Evolutionary conservation across 345 rosid genomes (phyloP).

Genomic region (Abelmoschus esculentus): DNA sequence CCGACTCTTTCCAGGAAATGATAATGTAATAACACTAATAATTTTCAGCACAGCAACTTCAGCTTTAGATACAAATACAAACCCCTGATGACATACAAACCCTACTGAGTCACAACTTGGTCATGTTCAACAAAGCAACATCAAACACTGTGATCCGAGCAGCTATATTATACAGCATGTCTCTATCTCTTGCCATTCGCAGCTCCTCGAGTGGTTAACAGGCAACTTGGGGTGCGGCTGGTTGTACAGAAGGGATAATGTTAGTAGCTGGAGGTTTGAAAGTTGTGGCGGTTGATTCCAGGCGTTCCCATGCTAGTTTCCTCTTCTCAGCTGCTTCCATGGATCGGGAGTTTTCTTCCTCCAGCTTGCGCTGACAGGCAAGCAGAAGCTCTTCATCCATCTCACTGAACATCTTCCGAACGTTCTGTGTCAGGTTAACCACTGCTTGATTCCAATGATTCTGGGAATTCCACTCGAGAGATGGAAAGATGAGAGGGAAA

Average conservation of each 20-base stretch:
- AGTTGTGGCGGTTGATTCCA: slow-evolving; percentile 42
- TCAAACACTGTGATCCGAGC: slow-evolving; percentile 11
- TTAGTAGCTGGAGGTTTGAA: slow-evolving; percentile 24
- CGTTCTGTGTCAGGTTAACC: slow-evolving; percentile 52
- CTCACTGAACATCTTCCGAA: slow-evolving; percentile 48
- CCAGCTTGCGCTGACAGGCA: slow-evolving; percentile 43
- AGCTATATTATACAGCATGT: neutral
- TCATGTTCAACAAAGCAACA: slow-evolving; percentile 14
- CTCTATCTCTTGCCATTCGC: neutral
- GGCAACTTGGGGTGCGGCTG: slow-evolving; percentile 34
- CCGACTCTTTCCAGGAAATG: neutral
- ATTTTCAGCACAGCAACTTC: slow-evolving; percentile 22
- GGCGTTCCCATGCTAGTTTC: slow-evolving; percentile 53
- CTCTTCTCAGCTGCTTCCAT: slow-evolving; percentile 46
- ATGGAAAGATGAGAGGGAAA: slow-evolving; percentile 46
- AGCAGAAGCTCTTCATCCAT: slow-evolving; percentile 62
- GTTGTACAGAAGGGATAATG: slow-evolving; percentile 27
- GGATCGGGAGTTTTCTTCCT: slow-evolving; percentile 40
- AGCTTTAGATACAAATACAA: slow-evolving; percentile 17
- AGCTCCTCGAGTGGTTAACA: slow-evolving; percentile 31
- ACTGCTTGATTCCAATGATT: slow-evolving; percentile 78
- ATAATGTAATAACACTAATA: neutral
- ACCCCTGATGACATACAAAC: slow-evolving; percentile 12
- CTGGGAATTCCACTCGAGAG: slow-evolving; percentile 52
- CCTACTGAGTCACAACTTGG: slow-evolving; percentile 15